Percentiles rank a stretch among this genome's conserved stretches.
These are phyloP conservation scores for Anisogramma anomala DNA, from an alignment of 2,329 filamentous ascomycete genomes.

Conservation along the genomic window DNA sequence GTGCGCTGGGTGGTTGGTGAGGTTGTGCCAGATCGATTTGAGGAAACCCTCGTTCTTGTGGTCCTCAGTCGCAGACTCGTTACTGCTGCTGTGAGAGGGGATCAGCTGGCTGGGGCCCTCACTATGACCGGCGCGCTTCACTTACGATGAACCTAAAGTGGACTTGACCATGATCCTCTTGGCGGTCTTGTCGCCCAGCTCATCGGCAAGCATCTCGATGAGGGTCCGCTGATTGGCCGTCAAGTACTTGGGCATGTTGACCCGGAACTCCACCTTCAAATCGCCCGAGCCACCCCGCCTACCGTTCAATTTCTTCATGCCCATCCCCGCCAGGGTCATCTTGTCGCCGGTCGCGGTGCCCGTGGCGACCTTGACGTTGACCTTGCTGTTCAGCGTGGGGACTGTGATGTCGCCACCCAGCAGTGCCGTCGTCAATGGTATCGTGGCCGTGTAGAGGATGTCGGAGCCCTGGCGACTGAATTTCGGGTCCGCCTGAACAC, in stretches of 20 bases:
- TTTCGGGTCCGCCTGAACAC: constrained; percentile 78
- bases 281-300: constrained; percentile 64
- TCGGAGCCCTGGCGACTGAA: constrained; percentile 83
- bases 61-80: constrained; percentile 22
- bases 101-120: constrained; percentile 2
- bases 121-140: constrained; percentile 10
- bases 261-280: constrained; percentile 85
- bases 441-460: constrained; percentile 80
- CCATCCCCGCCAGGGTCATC: constrained; percentile 79
- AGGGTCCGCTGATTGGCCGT: constrained; percentile 85
- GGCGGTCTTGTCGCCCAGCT: constrained; percentile 86
- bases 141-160: constrained; percentile 30
- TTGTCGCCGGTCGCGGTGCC: constrained; percentile 89
- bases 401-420: constrained; percentile 83
- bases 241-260: constrained; percentile 90
- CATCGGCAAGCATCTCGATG: constrained; percentile 89
- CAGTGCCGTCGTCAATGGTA: constrained; percentile 85
- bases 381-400: constrained; percentile 80
- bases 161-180: constrained; percentile 63
- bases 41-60: constrained; percentile 83
- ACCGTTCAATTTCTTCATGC: constrained; percentile 74
- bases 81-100: background rate
- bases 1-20: constrained; percentile 64
- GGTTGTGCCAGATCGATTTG: constrained; percentile 83
- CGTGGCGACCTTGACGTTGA: constrained; percentile 81